Evolutionary conservation across 345 rosid species (phyloP), one percentile per base, ranked within the genome.

Genomic region (Boechera retrofracta): DNA sequence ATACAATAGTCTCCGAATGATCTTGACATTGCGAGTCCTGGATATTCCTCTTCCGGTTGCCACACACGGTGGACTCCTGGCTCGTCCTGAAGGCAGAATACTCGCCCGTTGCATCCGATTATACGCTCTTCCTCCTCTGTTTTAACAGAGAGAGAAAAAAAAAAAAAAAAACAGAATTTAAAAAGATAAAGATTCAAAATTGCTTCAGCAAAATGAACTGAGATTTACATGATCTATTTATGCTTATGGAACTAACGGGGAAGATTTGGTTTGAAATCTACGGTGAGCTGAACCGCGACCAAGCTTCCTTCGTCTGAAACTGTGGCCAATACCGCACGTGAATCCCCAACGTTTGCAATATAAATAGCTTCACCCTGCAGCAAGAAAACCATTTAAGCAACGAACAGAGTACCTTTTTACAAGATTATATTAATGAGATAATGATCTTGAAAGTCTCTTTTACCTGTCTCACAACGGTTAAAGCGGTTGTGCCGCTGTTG

Each of bases 21-120:
- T 82, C 98, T 86, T 11, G 98, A 94, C 98, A 94, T 94, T 48
- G 98, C 97, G 5, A 94, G 90, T 35, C 98, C 98, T 0, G 98
- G 98, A 0, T 83, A 83, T 35, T 92, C 92, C 66, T 67, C 87
- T 35, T 86, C 80, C 2, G 98, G 98, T 67, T 89, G 88, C 98
- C 98, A 94, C 28, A 94, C 80, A 11, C 98, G 88, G 74, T 94
- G 97, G 44, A 94, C 92, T 8, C 97, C 97, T 18, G 94, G 98
- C 82, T 94, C 98, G 35, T 94, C 98, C 4, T 83, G 57, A 15
- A 90, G 66, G 72, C 94, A 87, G 83, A 90, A 94, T 1, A 94
- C 92, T 38, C 94, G 38, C 10, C 98, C 98, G 2, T 81, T 83
- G 85, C 91, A 87, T 61, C 85, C 82, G 4, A 13, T 53, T 79